Evolutionary conservation across 805 yeast species (phyloP).

Genomic region (Vanderwaltozyma polyspora): DNA sequence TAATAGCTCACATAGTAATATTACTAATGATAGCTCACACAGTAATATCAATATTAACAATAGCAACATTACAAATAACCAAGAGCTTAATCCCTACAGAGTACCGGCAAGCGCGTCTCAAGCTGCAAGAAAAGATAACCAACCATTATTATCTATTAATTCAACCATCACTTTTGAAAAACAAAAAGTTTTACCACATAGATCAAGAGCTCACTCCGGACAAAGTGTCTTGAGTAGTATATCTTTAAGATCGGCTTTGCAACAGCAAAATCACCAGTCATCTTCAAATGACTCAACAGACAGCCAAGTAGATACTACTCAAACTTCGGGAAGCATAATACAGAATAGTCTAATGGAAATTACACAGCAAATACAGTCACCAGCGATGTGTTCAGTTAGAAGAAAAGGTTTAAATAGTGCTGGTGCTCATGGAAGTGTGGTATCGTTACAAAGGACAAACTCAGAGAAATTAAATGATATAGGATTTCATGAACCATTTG

Average conservation of each 20-base stretch:
- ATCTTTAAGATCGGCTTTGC: slow-evolving; percentile 51
- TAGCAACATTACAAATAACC: background rate
- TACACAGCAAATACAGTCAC: slow-evolving; percentile 32
- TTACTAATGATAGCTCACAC: no score
- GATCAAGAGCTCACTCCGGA: slow-evolving; percentile 29
- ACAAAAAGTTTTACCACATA: slow-evolving; percentile 44
- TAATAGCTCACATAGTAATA: no score
- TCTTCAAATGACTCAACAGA: background rate
- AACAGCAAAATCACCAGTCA: no score
- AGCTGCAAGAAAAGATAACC: background rate
- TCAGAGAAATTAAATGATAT: slow-evolving; percentile 8
- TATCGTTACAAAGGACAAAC: background rate
- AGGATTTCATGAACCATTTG: slow-evolving; percentile 27
- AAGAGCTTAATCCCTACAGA: no score
- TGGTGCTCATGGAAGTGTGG: background rate
- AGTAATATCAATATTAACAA: background rate
- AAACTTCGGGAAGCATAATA: slow-evolving; percentile 3
- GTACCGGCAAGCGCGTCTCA: background rate
- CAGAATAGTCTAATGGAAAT: slow-evolving; percentile 19
- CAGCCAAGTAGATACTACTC: slow-evolving; percentile 10
- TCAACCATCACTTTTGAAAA: slow-evolving; percentile 34
- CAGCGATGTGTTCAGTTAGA: slow-evolving; percentile 29
- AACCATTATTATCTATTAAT: background rate
- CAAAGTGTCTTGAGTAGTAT: slow-evolving; percentile 42
- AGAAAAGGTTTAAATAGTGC: slow-evolving; percentile 24